Evolutionary conservation across 2,329 filamentous ascomycete genomes (phyloP).

Genomic region (Amauroascus niger): DNA sequence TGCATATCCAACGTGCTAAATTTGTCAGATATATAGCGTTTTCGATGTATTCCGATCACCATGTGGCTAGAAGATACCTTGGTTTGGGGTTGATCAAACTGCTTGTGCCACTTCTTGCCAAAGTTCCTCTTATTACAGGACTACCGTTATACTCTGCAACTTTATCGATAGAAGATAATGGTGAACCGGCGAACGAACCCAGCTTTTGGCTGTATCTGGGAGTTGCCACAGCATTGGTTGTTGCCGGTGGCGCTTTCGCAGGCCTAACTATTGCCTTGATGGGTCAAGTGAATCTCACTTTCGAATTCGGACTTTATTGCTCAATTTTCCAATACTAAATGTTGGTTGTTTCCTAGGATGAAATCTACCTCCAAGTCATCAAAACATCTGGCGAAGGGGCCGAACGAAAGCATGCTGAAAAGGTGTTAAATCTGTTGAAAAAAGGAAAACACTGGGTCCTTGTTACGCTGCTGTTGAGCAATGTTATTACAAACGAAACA

Average conservation of each 20-base stretch:
- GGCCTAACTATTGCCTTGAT: constrained; percentile 65
- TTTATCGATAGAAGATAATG: constrained; percentile 25
- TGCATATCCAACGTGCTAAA: too few relatives aligned
- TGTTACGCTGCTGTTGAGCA: constrained; percentile 84
- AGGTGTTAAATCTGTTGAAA: constrained; percentile 68
- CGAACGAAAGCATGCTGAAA: constrained; percentile 77
- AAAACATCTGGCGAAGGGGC: constrained; percentile 70
- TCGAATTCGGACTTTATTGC: neutral
- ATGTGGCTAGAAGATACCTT: constrained; percentile 31
- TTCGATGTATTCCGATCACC: constrained; percentile 23
- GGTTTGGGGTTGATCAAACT: constrained; percentile 36
- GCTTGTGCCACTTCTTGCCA: constrained; percentile 29
- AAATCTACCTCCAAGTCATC: constrained; percentile 94
- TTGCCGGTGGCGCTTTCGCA: constrained; percentile 86
- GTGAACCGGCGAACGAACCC: constrained; percentile 49
- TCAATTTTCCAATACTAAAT: constrained; percentile 4
- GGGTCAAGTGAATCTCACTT: constrained; percentile 45
- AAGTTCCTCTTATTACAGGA: constrained; percentile 33
- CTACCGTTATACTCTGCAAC: constrained; percentile 26
- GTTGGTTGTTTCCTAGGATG: constrained; percentile 51
- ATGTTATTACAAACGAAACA: constrained; percentile 97
- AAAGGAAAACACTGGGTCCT: constrained; percentile 97
- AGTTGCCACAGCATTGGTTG: constrained; percentile 68
- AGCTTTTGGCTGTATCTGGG: constrained; percentile 72
- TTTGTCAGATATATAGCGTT: too few relatives aligned